Evolutionary conservation across 1,284 basidiomycete species (phyloP).

Genomic region (Moesziomyces globuligerus): DNA sequence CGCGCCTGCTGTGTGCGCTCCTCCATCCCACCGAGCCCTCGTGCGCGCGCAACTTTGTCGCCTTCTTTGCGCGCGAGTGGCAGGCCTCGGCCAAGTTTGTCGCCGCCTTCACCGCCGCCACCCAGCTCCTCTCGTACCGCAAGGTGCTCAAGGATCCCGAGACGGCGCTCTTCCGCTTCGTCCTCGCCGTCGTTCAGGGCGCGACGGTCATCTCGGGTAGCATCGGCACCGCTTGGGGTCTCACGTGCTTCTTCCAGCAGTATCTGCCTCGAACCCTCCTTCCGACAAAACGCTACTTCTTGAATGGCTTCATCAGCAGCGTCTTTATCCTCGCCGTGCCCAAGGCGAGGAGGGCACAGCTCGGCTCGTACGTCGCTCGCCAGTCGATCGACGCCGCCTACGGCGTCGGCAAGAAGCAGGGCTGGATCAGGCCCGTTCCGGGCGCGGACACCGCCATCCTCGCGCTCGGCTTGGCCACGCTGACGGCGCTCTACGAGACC

Average conservation of each 20-base stretch:
- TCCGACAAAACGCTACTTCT: slow-evolving; percentile 48
- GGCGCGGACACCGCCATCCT: slow-evolving; percentile 46
- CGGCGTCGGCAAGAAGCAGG: slow-evolving; percentile 28
- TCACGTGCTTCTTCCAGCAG: slow-evolving; percentile 59
- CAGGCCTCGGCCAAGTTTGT: slow-evolving; percentile 52
- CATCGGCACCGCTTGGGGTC: slow-evolving; percentile 58
- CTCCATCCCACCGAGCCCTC: slow-evolving; percentile 58
- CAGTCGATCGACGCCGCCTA: slow-evolving; percentile 33
- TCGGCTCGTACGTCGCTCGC: slow-evolving; percentile 48
- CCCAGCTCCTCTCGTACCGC: slow-evolving; percentile 31
- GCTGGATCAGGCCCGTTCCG: slow-evolving; percentile 24
- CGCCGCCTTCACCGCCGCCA: slow-evolving; percentile 39
- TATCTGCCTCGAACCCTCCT: slow-evolving; percentile 54
- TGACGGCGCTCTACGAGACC: slow-evolving; percentile 47
- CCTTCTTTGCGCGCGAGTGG: slow-evolving; percentile 55
- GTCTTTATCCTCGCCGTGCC: slow-evolving; percentile 58
- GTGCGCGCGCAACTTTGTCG: slow-evolving; percentile 46
- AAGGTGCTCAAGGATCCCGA: slow-evolving; percentile 55
- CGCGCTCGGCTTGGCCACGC: slow-evolving; percentile 38
- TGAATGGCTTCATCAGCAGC: slow-evolving; percentile 55
- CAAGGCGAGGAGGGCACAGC: slow-evolving; percentile 27
- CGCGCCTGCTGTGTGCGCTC: slow-evolving; percentile 52
- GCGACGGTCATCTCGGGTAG: slow-evolving; percentile 58
- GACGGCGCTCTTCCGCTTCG: slow-evolving; percentile 54
- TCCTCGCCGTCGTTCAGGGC: slow-evolving; percentile 51